These are phyloP conservation scores for Juglanconis juglandina DNA, from an alignment of 2,329 filamentous ascomycete species.

Conservation along the genomic window DNA sequence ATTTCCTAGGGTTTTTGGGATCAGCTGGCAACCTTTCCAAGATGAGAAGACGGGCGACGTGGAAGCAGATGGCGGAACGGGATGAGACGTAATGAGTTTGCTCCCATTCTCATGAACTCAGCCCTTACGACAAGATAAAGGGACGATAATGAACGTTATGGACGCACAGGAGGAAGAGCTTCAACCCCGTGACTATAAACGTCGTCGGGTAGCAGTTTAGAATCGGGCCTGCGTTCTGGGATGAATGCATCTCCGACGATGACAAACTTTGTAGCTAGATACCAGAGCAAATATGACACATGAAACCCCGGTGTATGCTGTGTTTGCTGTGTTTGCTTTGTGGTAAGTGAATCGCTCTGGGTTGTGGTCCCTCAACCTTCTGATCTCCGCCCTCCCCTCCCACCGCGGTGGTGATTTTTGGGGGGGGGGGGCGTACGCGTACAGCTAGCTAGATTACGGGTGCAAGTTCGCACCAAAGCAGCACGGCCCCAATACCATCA, in stretches of 20 bases:
- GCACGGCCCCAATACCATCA: too few relatives aligned
- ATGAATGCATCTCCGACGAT: slow-evolving; percentile 14
- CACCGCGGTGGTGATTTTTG: too few relatives aligned
- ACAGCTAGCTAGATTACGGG: too few relatives aligned
- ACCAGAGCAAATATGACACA: slow-evolving; percentile 15
- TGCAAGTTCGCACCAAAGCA: too few relatives aligned
- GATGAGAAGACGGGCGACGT: neutral
- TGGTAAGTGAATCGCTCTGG: too few relatives aligned
- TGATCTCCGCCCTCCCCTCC: too few relatives aligned
- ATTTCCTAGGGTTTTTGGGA: neutral
- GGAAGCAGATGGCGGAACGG: neutral
- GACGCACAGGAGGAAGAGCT: slow-evolving; percentile 12
- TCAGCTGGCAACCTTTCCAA: neutral
- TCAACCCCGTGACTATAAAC: slow-evolving; percentile 17
- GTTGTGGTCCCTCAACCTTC: neutral
- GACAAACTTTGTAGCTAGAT: slow-evolving; percentile 13
- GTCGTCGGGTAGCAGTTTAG: slow-evolving; percentile 12
- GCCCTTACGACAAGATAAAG: neutral
- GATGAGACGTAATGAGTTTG: slow-evolving; percentile 5
- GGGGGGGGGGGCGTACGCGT: too few relatives aligned
- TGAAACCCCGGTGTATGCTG: neutral
- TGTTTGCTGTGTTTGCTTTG: neutral
- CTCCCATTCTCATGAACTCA: neutral
- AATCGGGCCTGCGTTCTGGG: slow-evolving; percentile 16
- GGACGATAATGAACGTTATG: neutral